Evolutionary conservation across 345 rosid genomes (phyloP).

Genomic region (Eucalyptus erythrocorys): DNA sequence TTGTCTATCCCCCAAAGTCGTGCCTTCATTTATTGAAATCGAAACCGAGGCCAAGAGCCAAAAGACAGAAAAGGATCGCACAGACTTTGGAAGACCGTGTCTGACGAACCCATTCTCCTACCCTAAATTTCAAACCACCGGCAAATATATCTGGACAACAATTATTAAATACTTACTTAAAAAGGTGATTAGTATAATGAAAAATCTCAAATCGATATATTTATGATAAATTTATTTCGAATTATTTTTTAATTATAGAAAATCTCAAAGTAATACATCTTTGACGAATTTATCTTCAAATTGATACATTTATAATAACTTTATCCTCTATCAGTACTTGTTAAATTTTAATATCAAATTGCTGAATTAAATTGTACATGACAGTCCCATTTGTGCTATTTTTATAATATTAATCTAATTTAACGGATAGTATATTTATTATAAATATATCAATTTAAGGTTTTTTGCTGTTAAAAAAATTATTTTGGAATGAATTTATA

Average conservation of each 20-base stretch:
- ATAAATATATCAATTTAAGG: rapidly evolving
- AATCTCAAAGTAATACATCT: rapidly evolving
- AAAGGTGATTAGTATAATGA: rapidly evolving
- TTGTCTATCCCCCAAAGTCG: not conserved
- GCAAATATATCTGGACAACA: not conserved
- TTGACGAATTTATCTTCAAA: rapidly evolving
- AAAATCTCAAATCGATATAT: rapidly evolving
- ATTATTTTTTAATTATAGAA: rapidly evolving
- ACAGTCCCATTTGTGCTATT: no score
- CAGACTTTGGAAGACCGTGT: not conserved
- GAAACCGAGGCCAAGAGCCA: not conserved
- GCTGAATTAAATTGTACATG: rapidly evolving
- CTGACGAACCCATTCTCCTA: rapidly evolving
- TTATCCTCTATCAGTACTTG: rapidly evolving
- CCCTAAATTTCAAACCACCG: not conserved
- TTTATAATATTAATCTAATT: no score
- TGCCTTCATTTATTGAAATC: not conserved
- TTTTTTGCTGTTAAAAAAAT: no score
- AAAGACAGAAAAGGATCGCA: not conserved
- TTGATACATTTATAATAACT: rapidly evolving
- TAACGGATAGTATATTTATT: rapidly evolving
- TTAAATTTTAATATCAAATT: no score
- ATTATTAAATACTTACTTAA: not conserved
- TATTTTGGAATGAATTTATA: no score
- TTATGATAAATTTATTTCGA: rapidly evolving